Base-by-base conservation (phyloP, 2,329 filamentous ascomycete genomes). In the Emericellopsis atlantica region DNA sequence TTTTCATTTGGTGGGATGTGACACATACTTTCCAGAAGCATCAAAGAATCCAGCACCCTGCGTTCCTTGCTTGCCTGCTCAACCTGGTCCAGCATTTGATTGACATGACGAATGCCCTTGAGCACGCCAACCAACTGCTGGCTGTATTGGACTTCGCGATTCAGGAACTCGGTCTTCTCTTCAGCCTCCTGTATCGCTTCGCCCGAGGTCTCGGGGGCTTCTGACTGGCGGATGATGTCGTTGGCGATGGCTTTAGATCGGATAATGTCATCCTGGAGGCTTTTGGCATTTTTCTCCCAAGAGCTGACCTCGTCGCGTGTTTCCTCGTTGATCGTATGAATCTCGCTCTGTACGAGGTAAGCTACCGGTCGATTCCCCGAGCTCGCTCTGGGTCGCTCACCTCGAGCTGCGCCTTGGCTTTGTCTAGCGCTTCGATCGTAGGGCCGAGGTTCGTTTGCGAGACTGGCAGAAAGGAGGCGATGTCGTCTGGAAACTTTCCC, bases 201-300 rank as follows among this genome's bases (percentile, higher is more conserved):
- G 4, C 74, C 75, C 0, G 70, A 72, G 2, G 69, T 59, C 39
- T 66, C 67, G 1, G 72, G 72, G 2, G 69, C 75, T 53, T 90
- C 82, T 40, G 88, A 81, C 51, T 87, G 76, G 36, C 79, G 74
- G 5, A 90, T 74, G 44, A 96, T 93, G 43, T 88, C 79, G 52
- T 80, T 80, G 18, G 90, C 88, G 31, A 88, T 79, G 14, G 76
- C 72, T 52, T 86, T 81, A 21, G 87, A 90, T 37, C 77, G 75
- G 51, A 85, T 77, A 48, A 95, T 90, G 54, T 95, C 90, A 46
- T 81, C 75, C 57, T 94, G 86, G 7, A 95, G 74, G 40, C 81
- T 77, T 59, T 86, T 86, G 37, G 89, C 87, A 58, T 92, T 86
- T 40, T 71, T 65, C 43, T 93, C 84, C 90, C 90, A 96, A 40